Percentiles rank a stretch among this genome's conserved stretches.
These are phyloP conservation scores for Ceratocystis lukuohia DNA, from an alignment of 2,329 filamentous ascomycete species.

Conservation along the genomic window DNA sequence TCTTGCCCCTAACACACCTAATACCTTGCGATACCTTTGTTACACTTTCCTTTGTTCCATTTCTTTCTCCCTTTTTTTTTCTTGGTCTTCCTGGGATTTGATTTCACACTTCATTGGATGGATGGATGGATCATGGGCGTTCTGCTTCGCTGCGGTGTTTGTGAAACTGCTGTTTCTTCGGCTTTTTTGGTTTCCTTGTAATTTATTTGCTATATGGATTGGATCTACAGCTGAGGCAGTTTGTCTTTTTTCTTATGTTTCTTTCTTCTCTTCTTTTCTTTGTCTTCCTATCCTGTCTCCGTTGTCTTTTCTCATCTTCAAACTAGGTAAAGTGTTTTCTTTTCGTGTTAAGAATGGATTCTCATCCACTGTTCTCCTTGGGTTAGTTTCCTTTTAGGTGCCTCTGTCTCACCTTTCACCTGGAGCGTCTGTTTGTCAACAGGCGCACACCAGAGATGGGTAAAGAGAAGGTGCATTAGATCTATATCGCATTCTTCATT, in stretches of 20 bases:
- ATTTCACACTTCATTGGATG: neutral
- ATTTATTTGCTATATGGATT: slow-evolving; percentile 5
- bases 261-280: neutral
- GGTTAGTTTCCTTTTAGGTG: neutral
- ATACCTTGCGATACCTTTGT: slow-evolving; percentile 7
- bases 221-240: neutral
- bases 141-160: slow-evolving; percentile 14
- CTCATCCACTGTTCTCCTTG: neutral
- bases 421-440: neutral
- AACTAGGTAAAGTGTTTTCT: neutral
- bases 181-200: slow-evolving; percentile 2
- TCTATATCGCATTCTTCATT: neutral
- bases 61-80: neutral
- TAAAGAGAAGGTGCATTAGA: neutral
- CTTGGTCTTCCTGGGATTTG: slow-evolving; percentile 1
- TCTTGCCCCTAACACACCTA: neutral
- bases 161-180: slow-evolving; percentile 9
- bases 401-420: neutral
- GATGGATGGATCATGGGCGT: slow-evolving; percentile 1
- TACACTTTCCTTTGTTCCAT: neutral
- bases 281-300: neutral
- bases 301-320: neutral
- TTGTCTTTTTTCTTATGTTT: slow-evolving; percentile 7
- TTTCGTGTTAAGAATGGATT: neutral
- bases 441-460: no score